These are phyloP conservation scores for Amphichorda felina DNA, from an alignment of 2,329 filamentous ascomycete genomes.

Conservation along the genomic window DNA sequence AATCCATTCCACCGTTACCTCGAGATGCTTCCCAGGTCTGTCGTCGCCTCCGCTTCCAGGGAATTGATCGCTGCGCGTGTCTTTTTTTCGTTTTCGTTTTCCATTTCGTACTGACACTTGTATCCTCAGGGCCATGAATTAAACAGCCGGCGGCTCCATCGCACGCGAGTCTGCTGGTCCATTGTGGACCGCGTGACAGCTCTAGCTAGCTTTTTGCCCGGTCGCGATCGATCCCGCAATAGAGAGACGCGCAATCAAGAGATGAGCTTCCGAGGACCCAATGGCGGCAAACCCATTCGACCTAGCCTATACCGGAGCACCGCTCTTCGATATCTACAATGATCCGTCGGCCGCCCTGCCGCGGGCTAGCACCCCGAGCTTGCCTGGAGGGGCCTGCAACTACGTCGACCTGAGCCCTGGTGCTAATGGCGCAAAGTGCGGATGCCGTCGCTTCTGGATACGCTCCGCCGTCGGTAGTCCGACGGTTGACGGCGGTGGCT, in stretches of 20 bases:
- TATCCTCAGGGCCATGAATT: neutral
- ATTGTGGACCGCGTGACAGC: neutral
- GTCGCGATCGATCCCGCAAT: too few species aligned
- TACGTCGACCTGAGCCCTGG: slow-evolving; percentile 42
- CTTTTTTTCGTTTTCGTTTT: neutral
- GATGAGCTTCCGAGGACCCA: slow-evolving; percentile 12
- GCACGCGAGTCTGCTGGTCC: neutral
- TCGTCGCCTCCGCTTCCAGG: neutral
- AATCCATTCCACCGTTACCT: neutral
- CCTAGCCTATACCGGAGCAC: slow-evolving; percentile 25
- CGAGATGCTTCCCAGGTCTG: slow-evolving; percentile 1
- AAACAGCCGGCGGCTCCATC: neutral
- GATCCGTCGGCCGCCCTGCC: slow-evolving; percentile 24
- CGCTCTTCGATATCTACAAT: slow-evolving; percentile 44
- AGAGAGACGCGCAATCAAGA: too few species aligned
- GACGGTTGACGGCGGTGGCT: slow-evolving; percentile 14
- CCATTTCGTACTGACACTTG: neutral
- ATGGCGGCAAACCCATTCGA: slow-evolving; percentile 43
- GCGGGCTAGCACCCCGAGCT: slow-evolving; percentile 7
- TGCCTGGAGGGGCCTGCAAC: slow-evolving; percentile 45
- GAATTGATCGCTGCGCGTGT: neutral
- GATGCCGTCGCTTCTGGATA: slow-evolving; percentile 50
- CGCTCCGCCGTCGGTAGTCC: slow-evolving; percentile 22
- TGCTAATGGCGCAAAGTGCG: slow-evolving; percentile 39
- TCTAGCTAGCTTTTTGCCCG: too few species aligned